Conservation (phyloP, 2,329 filamentous ascomycete species). For the Hypoxylon sp. region DNA sequence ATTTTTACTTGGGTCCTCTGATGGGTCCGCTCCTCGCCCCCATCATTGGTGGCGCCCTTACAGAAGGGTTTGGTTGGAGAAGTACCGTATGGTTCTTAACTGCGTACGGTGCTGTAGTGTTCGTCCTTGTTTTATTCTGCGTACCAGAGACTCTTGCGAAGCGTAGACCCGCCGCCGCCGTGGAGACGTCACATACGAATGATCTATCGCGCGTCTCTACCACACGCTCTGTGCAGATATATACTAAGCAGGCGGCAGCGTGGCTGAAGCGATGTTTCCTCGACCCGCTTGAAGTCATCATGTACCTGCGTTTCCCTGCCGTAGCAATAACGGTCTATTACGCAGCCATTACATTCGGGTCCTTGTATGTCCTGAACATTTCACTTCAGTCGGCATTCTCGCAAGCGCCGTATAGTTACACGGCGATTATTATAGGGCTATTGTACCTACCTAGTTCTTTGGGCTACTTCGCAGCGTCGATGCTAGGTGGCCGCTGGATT, state of each 20-base stretch:
- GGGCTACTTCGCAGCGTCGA: slow-evolving; percentile 78
- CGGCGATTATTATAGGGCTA: slow-evolving; percentile 77
- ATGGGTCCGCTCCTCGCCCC: slow-evolving; percentile 82
- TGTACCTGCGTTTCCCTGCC: slow-evolving; percentile 80
- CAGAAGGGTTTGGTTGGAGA: slow-evolving; percentile 79
- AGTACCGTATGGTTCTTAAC: slow-evolving; percentile 84
- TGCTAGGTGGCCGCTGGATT: slow-evolving; percentile 82
- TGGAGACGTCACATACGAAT: slow-evolving; percentile 22
- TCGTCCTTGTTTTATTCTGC: slow-evolving; percentile 70
- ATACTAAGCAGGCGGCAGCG: slow-evolving; percentile 67
- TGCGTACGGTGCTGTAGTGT: slow-evolving; percentile 75
- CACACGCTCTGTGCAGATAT: slow-evolving; percentile 71
- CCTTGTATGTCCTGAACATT: slow-evolving; percentile 84
- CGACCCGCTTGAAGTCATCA: slow-evolving; percentile 79
- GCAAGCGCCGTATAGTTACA: slow-evolving; percentile 75
- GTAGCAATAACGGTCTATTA: slow-evolving; percentile 81
- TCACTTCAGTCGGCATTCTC: slow-evolving; percentile 80
- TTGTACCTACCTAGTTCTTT: slow-evolving; percentile 82
- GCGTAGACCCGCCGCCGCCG: slow-evolving; percentile 12
- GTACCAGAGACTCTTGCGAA: slow-evolving; percentile 75
- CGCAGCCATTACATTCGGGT: slow-evolving; percentile 80
- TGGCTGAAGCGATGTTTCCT: slow-evolving; percentile 74
- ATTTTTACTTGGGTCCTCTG: slow-evolving; percentile 85
- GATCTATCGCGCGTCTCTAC: slow-evolving; percentile 69
- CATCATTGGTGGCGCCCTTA: slow-evolving; percentile 81